Evolutionary conservation across 169 alveolate species (phyloP), one percentile per base, ranked within the genome.

Genomic region (Eimeria sp.): DNA sequence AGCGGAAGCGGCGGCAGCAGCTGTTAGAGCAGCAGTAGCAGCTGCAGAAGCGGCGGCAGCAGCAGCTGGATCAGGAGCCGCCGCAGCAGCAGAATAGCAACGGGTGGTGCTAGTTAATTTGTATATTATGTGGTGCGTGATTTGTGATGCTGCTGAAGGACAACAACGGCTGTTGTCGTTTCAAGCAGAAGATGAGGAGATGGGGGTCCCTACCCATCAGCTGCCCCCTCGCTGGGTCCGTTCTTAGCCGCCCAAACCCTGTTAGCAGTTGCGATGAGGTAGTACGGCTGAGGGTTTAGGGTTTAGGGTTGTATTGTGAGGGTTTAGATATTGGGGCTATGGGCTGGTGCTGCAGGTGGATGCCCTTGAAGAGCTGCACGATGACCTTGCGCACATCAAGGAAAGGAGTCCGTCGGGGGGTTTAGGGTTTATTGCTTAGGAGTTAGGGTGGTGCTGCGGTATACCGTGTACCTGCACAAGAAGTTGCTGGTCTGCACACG

Each of bases 291-390:
- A 75, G 86, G 86, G 86, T 75, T 75, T 11, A 75, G 86, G 86
- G 86, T 75, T 75, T 75, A 34, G 86, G 86, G 61, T 75, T 34
- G 40, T 34, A 34, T 34, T 34, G 40, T 75, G n/a, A 75, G 47
- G 86, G 58, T 45, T 65, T 65, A 65, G 76, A n/a, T 16, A 16
- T 65, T 65, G 22, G 76, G 57, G 86, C 34, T 75, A 30, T 11
- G 27, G 86, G 30, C 34, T 84, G 73, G 14, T 25, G 61, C 70
- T 84, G 30, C 95, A 95, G 97, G 95, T 88, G 20, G 97, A 95
- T 49, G 76, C 89, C 80, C 87, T 95, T 27, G 96, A 95, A 43
- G 97, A 95, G 63, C 96, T 95, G 34, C 97, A 95, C 61, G 97
- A 95, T 40, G 96, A 95, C 72, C 40, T 95, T 6, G 84, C 75